Conservation (phyloP, 1,139 yeast genomes). For the Pneumocystis carinii region DNA sequence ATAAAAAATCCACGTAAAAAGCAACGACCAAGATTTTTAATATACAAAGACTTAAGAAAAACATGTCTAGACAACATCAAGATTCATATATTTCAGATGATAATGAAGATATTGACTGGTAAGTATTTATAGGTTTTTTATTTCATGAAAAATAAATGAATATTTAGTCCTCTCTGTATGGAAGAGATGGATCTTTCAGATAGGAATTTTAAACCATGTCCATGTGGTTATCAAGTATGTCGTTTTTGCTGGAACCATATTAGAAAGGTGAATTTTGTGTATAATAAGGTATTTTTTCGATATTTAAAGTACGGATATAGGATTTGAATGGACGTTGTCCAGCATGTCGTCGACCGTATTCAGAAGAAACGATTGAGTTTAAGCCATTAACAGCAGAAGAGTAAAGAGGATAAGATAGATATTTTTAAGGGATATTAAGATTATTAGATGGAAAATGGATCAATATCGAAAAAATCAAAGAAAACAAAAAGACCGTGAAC, state of each 20-base stretch:
- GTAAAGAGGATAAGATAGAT: constrained; percentile 22
- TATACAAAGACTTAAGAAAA: too few relatives aligned
- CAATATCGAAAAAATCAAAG: constrained; percentile 62
- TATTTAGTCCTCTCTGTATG: constrained; percentile 66
- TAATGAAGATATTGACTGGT: constrained; percentile 14
- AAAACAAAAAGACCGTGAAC: constrained; percentile 80
- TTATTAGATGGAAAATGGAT: constrained; percentile 37
- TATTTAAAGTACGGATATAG: constrained; percentile 18
- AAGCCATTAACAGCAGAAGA: constrained; percentile 74
- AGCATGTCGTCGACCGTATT: constrained; percentile 88
- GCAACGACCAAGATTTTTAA: too few relatives aligned
- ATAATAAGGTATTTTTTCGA: too few relatives aligned
- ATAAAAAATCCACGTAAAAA: neutral
- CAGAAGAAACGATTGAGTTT: constrained; percentile 84
- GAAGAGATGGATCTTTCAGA: constrained; percentile 96
- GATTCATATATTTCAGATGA: constrained; percentile 13
- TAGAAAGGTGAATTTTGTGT: constrained; percentile 30
- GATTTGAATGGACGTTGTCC: constrained; percentile 93
- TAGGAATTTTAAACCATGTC: constrained; percentile 94
- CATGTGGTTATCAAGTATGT: constrained; percentile 91
- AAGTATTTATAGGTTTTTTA: neutral
- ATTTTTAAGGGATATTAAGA: neutral
- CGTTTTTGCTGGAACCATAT: constrained; percentile 96
- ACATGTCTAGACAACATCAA: constrained; percentile 5
- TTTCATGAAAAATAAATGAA: neutral